Percentiles rank a stretch among this genome's conserved stretches.
phyloP scores from a whole-genome alignment of 306 rosid genomes.

The Quercus variabilis region DNA sequence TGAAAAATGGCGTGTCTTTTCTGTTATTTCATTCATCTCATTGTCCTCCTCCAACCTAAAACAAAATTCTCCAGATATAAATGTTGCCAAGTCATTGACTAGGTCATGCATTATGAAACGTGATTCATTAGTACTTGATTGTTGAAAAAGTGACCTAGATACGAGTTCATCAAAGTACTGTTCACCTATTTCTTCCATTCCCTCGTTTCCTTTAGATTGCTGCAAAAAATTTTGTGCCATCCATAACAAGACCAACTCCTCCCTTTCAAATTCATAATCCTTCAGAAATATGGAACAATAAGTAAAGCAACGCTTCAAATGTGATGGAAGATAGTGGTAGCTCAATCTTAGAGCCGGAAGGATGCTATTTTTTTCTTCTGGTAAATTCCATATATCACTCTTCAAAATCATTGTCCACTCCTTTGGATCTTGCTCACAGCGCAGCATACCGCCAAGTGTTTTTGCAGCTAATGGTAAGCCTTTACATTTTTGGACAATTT shows the following conservation, averaged over 20 bases:
- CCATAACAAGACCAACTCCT: no score
- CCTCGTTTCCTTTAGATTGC: no score
- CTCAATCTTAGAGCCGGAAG: not conserved
- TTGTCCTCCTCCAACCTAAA: accelerated
- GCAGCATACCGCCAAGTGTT: no score
- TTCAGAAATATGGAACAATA: constrained; percentile 26
- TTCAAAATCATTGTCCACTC: constrained; percentile 4
- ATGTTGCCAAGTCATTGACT: constrained; percentile 33
- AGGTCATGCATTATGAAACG: constrained; percentile 30
- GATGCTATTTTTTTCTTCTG: no score
- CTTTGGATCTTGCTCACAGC: not conserved
- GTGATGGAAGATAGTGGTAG: not conserved
- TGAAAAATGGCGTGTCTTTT: no score
- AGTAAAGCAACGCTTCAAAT: constrained; percentile 4
- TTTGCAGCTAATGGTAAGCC: no score
- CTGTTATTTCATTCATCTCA: no score
- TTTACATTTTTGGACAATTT: no score
- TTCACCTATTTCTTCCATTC: constrained; percentile 5
- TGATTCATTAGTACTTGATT: not conserved
- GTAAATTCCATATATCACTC: no score
- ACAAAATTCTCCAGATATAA: no score
- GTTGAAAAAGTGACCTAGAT: constrained; percentile 29
- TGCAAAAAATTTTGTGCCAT: no score
- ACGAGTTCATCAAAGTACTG: constrained; percentile 23
- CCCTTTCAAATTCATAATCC: not conserved